Base-by-base conservation (phyloP, 331 rosid genomes). In the Malus hybrid region DNA sequence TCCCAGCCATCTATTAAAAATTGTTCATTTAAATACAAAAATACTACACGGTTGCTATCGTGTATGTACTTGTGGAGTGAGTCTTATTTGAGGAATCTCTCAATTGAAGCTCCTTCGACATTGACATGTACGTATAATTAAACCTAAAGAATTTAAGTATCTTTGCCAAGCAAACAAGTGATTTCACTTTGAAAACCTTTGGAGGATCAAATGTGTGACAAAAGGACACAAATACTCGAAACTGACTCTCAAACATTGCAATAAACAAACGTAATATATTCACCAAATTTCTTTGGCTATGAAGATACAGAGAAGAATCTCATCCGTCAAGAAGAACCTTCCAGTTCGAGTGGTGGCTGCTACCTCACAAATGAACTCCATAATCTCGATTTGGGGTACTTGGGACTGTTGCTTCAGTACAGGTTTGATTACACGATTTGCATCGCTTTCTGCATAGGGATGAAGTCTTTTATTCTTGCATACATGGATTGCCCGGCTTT, bases 381-480 rank as follows among this genome's bases (percentile, higher is more conserved):
- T 5, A 76, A 84, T 36, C 57, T 65, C 81, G 88, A 48, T 92
- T 92, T 75, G 89, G 92, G 66, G 80, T 75, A 74, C 85, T 83
- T 57, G 84, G 89, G 76, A 78, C 83, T 76, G 68, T 87, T 76
- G 93, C 97, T 76, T 92, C 97, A 14, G 72, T 87, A 55, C 97
- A 88, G 97, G 92, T 92, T 56, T 67, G 68, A 20, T 39, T 5
- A 34, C 34, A 73, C 34, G 13, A 22, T 57, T 57, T 34, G 54
- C 15, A 34, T 57, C 3, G 18, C 19, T 7, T 32, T 20, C 55
- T 20, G 8, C 55, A 22, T 20, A 14, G 20, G 67, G 54, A 56
- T 44, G 66, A 34, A 20, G 33, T 72, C 15, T 72, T 72, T 56
- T 13, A 20, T 72, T 56, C 55, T 57, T 20, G 39, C 52, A 19